Conservation (phyloP, 192 early-diverging fungal genomes). For the Backusella tuberculispora region DNA sequence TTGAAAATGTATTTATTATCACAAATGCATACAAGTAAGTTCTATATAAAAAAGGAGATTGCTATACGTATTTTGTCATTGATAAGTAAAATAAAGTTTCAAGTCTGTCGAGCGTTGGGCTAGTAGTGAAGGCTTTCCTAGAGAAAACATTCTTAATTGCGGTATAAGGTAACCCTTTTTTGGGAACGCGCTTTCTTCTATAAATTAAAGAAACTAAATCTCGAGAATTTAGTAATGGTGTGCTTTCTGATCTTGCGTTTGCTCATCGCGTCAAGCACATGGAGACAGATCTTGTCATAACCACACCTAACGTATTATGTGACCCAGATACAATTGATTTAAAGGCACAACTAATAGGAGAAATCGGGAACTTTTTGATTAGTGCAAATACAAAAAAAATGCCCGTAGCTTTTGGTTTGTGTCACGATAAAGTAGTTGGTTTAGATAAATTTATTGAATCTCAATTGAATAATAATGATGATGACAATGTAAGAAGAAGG, state of each 20-base stretch:
- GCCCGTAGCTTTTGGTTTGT: constrained; percentile 9
- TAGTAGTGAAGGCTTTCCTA: constrained; percentile 33
- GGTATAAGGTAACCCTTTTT: constrained; percentile 35
- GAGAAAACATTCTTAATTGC: constrained; percentile 37
- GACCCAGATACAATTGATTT: constrained; percentile 12
- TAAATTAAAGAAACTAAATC: neutral
- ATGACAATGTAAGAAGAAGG: neutral
- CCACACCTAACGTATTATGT: constrained; percentile 23
- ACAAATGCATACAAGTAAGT: constrained; percentile 47
- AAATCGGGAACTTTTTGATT: neutral
- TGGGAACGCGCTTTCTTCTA: neutral
- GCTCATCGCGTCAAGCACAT: constrained; percentile 21
- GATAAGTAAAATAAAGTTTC: constrained; percentile 26
- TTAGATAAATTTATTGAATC: neutral
- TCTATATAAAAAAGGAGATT: neutral
- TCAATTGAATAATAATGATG: neutral
- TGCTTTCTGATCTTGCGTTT: constrained; percentile 24
- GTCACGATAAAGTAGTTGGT: neutral
- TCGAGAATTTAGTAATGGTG: constrained; percentile 21
- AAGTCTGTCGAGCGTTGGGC: constrained; percentile 45
- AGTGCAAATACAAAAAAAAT: neutral
- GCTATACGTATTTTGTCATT: neutral
- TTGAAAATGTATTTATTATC: constrained; percentile 29
- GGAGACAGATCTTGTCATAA: constrained; percentile 16
- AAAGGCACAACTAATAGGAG: neutral